Conservation (phyloP, 2,329 filamentous ascomycete species). For the Venturia aucupariae region DNA sequence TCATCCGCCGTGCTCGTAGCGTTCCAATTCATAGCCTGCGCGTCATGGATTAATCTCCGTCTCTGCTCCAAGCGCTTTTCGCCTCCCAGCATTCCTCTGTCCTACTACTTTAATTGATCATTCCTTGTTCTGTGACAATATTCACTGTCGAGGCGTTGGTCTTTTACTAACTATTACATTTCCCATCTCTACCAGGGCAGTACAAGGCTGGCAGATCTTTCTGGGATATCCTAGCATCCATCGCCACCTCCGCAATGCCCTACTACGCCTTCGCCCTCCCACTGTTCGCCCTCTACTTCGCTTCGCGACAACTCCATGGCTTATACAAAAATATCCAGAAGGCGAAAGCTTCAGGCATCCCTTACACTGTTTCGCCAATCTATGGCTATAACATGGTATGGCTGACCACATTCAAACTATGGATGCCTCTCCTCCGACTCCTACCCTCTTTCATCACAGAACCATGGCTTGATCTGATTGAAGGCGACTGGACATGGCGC, state of each 20-base stretch:
- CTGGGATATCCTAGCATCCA: not conserved
- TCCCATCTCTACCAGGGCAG: not conserved
- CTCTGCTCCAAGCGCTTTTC: not conserved
- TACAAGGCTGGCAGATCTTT: not conserved
- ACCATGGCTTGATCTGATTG: slow-evolving; percentile 12
- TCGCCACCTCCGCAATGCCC: not conserved
- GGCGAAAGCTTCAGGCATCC: slow-evolving; percentile 12
- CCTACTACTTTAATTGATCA: not conserved
- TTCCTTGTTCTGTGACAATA: not conserved
- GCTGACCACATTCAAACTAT: slow-evolving; percentile 7
- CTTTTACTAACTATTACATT: not conserved
- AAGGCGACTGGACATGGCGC: slow-evolving; percentile 49
- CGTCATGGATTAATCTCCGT: not conserved
- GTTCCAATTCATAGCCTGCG: not conserved
- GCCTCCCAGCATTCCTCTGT: not conserved
- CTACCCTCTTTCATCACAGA: slow-evolving; percentile 8
- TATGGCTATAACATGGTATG: slow-evolving; percentile 12
- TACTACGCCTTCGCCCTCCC: slow-evolving; percentile 7
- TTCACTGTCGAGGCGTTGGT: not conserved
- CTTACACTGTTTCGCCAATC: slow-evolving; percentile 14
- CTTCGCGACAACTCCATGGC: not conserved
- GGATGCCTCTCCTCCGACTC: slow-evolving; percentile 10
- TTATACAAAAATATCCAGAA: slow-evolving; percentile 8
- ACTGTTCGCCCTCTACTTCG: not conserved
- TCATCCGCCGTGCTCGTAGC: not conserved